phyloP scores from a whole-genome alignment of 129 eudicot genomes.

The Centella asiatica region DNA sequence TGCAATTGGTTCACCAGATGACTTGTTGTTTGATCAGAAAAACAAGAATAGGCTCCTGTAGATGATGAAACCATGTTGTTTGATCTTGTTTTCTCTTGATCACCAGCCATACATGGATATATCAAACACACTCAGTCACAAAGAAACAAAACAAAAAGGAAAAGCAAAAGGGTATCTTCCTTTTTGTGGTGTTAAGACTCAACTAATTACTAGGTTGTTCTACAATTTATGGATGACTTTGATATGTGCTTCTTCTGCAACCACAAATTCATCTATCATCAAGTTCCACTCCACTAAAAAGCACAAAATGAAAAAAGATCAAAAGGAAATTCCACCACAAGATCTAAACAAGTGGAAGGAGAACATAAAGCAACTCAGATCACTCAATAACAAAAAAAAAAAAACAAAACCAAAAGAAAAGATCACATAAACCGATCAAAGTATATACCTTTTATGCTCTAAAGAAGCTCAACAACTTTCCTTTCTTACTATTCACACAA shows the following conservation, averaged over 20 bases:
- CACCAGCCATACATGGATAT: slow-evolving; percentile 22
- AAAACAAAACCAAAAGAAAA: slow-evolving; percentile 7
- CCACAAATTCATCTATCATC: slow-evolving; percentile 12
- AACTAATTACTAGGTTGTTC: slow-evolving; percentile 11
- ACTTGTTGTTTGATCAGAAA: slow-evolving; percentile 16
- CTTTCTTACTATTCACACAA: slow-evolving; percentile 5
- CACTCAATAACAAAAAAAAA: slow-evolving; percentile 8
- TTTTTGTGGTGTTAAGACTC: slow-evolving; percentile 4
- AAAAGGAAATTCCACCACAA: not conserved
- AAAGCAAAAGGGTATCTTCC: no score
- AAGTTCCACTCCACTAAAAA: slow-evolving; percentile 12
- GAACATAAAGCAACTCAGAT: slow-evolving; percentile 9
- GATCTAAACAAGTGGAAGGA: slow-evolving; percentile 1
- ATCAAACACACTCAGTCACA: not conserved
- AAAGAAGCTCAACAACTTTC: slow-evolving; percentile 4
- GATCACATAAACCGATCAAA: slow-evolving; percentile 13
- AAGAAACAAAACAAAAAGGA: not conserved
- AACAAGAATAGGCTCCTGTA: slow-evolving; percentile 21
- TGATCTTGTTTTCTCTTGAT: slow-evolving; percentile 24
- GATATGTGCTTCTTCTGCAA: slow-evolving; percentile 7
- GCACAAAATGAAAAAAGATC: not conserved
- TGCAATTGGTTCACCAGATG: slow-evolving; percentile 23
- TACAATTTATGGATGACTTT: slow-evolving; percentile 7
- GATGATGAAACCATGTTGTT: slow-evolving; percentile 26
- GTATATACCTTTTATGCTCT: slow-evolving; percentile 4